Evolutionary conservation across 441 rosid genomes (phyloP), one percentile per base, ranked within the genome.

Genomic region (Aleurites moluccanus): DNA sequence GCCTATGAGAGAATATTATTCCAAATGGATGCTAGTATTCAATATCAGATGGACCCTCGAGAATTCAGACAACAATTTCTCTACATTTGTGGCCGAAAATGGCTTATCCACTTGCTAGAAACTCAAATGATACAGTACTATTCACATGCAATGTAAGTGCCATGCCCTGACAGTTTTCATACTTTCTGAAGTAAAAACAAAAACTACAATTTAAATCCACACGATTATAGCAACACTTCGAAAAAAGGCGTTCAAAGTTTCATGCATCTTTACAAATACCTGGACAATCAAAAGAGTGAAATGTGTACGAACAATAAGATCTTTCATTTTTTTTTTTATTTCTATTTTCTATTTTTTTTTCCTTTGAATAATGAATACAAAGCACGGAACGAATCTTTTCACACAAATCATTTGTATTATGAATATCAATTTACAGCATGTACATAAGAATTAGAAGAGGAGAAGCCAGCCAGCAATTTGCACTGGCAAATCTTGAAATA

Each of bases 371-470:
- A 80, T 79, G 78, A 78, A 77, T 82, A 81, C 79, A 85, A 75
- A 84, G 79, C 85, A 86, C 80, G 80, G 65, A 80, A 73, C 61
- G 64, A 83, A 80, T 82, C 81, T 77, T 82, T 86, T 86, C 85
- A 83, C 84, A 84, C 87, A 85, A 84, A 85, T 86, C 59, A 80
- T 80, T 78, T 76, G 86, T 82, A 83, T 73, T 81, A 83, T 73
- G 80, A 80, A 81, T 78, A 77, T 81, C 74, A 83, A 88, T 89
- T 85, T 92, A 92, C 97, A 94, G 73, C 74, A 86, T 91, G 84
- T 91, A 91, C 98, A 92, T 23, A 61, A 79, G 80, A 85, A 75
- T 73, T 70, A 83, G 78, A 64, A 73, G 73, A 35, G 66, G 50
- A 33, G 70, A 76, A 77, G 78, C 78, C 85, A 73, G 75, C 57